These are phyloP conservation scores for Pseudopyricularia cyperi DNA, from an alignment of 2,329 filamentous ascomycete genomes.

Conservation along the genomic window DNA sequence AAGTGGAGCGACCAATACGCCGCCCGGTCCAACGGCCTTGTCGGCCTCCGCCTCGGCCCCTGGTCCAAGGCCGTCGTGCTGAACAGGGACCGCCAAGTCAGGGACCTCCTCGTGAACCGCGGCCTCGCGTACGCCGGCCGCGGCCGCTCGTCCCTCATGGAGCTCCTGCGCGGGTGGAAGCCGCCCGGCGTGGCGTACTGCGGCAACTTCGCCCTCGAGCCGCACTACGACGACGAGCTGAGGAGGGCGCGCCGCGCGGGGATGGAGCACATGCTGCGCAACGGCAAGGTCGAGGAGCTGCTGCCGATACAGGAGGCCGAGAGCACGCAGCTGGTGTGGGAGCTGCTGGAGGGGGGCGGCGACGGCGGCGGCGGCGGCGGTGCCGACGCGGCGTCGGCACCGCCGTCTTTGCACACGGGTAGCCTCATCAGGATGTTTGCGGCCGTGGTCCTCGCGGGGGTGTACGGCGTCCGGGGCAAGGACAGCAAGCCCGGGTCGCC, in stretches of 20 bases:
- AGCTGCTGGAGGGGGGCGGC: conserved; percentile 22
- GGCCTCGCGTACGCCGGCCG: conserved; percentile 35
- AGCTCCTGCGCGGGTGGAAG: neutral
- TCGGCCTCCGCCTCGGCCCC: conserved; percentile 1
- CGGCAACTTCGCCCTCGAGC: conserved; percentile 6
- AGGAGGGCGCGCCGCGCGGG: neutral
- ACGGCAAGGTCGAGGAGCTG: conserved; percentile 21
- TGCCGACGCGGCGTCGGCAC: too few species aligned
- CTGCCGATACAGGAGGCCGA: conserved; percentile 35
- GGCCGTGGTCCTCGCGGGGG: conserved; percentile 30
- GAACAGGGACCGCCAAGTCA: conserved; percentile 28
- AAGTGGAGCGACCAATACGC: conserved; percentile 39
- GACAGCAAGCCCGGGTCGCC: neutral
- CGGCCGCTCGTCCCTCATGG: conserved; percentile 8
- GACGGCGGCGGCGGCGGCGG: conserved; percentile 9
- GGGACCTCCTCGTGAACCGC: conserved; percentile 36
- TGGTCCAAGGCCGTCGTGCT: conserved; percentile 11
- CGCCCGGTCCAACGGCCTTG: conserved; percentile 31
- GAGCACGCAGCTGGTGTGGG: conserved; percentile 26
- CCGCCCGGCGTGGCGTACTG: neutral
- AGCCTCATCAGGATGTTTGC: neutral
- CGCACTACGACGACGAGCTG: conserved; percentile 15
- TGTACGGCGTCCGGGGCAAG: conserved; percentile 29
- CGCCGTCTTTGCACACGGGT: too few species aligned
- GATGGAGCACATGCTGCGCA: conserved; percentile 8